Evolutionary conservation across 345 rosid genomes (phyloP).

Genomic region (Pistacia integerrima): DNA sequence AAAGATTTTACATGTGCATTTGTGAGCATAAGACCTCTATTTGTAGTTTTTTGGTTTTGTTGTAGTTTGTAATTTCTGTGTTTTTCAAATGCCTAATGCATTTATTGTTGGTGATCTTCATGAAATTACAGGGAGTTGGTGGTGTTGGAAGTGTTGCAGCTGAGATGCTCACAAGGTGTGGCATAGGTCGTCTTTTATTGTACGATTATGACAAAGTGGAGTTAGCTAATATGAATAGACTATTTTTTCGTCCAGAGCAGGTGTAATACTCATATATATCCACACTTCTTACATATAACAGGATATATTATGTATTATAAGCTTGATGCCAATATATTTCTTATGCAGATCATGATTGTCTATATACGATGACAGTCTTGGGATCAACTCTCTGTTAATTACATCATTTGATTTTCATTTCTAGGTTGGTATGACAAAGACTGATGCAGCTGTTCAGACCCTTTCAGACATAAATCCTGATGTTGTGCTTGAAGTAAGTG

Average conservation of each 20-base stretch:
- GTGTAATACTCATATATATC: conserved; percentile 33
- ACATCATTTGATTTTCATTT: conserved; percentile 14
- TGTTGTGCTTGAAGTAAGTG: conserved; percentile 76
- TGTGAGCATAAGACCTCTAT: not conserved
- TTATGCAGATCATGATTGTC: not conserved
- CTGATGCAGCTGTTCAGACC: conserved; percentile 99
- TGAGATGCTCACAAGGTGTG: conserved; percentile 98
- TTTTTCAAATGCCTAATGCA: not conserved
- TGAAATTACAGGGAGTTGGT: conserved; percentile 75
- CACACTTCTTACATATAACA: not conserved
- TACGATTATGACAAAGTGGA: conserved; percentile 97
- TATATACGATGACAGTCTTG: not conserved
- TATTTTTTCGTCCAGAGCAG: conserved; percentile 97
- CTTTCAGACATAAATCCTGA: conserved; percentile 94
- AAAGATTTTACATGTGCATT: not conserved
- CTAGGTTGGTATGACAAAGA: conserved; percentile 97
- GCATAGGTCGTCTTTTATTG: conserved; percentile 92
- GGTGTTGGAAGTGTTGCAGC: conserved; percentile 99
- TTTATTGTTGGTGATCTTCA: conserved; percentile 9
- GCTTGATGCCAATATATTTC: not conserved
- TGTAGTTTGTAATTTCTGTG: not conserved
- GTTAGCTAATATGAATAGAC: conserved; percentile 95
- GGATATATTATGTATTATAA: not conserved
- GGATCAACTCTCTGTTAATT: not conserved
- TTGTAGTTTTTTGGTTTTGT: not conserved